Evolutionary conservation across 2,329 filamentous ascomycete species (phyloP).

Genomic region (Dactylonectria estremocensis): DNA sequence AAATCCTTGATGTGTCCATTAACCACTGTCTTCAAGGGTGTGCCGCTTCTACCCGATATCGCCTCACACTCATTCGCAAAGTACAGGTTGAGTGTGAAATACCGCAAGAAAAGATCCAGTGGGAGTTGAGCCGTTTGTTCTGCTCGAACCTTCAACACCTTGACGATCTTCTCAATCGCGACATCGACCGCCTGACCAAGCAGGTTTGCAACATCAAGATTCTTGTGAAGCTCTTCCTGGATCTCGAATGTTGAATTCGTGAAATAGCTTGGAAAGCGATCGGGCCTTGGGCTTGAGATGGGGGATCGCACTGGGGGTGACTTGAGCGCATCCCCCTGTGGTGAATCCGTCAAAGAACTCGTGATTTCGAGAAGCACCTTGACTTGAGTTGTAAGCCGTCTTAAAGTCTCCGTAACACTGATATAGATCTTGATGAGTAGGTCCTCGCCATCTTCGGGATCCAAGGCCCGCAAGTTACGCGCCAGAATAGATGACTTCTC

Average conservation of each 20-base stretch:
- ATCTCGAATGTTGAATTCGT: conserved; percentile 59
- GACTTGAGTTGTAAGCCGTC: conserved; percentile 89
- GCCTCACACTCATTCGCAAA: conserved; percentile 92
- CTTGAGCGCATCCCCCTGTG: conserved; percentile 57
- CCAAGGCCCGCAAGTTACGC: conserved; percentile 87
- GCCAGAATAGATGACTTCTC: conserved; percentile 93
- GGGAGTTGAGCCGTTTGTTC: conserved; percentile 80
- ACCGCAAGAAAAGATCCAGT: conserved; percentile 80
- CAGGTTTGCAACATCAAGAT: conserved; percentile 83
- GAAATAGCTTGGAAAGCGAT: conserved; percentile 46
- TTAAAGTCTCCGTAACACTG: conserved; percentile 87
- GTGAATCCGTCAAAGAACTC: conserved; percentile 74
- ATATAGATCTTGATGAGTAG: conserved; percentile 89
- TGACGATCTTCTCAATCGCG: conserved; percentile 82
- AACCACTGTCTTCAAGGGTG: conserved; percentile 82
- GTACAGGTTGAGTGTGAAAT: conserved; percentile 85
- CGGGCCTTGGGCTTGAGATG: conserved; percentile 65
- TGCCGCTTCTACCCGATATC: conserved; percentile 84
- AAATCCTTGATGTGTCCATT: conserved; percentile 88
- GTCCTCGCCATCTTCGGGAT: conserved; percentile 86
- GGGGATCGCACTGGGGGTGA: conserved; percentile 68
- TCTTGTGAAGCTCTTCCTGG: conserved; percentile 83
- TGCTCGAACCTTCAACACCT: conserved; percentile 82
- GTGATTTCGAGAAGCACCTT: conserved; percentile 97
- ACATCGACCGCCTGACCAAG: conserved; percentile 86